These are phyloP conservation scores for Jatropha curcas DNA, from an alignment of 345 rosid genomes.

Conservation along the genomic window DNA sequence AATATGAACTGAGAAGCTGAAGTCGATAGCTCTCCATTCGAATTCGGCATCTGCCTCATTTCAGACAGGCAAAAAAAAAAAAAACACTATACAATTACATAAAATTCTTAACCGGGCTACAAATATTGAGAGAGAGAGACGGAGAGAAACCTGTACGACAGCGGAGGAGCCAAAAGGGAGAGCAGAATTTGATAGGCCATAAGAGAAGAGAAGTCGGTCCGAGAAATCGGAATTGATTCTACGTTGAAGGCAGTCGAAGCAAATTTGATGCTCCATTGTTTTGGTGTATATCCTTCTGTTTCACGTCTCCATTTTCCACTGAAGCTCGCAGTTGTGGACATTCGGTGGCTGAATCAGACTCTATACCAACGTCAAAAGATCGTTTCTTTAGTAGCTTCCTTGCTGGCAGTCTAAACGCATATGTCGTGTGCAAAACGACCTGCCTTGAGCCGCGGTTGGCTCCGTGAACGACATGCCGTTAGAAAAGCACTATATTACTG, in stretches of 20 bases:
- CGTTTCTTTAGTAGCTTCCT: background rate
- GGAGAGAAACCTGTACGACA: conserved; percentile 56
- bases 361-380: background rate
- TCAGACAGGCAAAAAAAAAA: conserved; percentile 4
- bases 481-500: too few species aligned
- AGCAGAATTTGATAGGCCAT: conserved; percentile 67
- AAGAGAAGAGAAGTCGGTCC: conserved; percentile 51
- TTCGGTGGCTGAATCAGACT: background rate
- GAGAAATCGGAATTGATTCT: conserved; percentile 70
- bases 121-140: too few species aligned
- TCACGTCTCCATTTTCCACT: background rate
- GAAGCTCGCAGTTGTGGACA: background rate
- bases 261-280: conserved; percentile 21
- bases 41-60: conserved; percentile 42
- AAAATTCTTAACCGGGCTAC: background rate
- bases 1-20: conserved; percentile 56
- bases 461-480: too few species aligned
- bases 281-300: background rate
- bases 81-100: background rate
- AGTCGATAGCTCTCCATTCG: conserved; percentile 37
- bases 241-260: conserved; percentile 76
- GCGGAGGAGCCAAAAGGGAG: conserved; percentile 78
- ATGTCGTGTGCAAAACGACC: too few species aligned
- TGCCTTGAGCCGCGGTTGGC: too few species aligned
- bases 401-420: background rate